Percentiles rank a stretch among this genome's conserved stretches.
Evolutionary conservation across 805 yeast species (phyloP).

Genomic region (Schizosaccharomyces pombe): DNA sequence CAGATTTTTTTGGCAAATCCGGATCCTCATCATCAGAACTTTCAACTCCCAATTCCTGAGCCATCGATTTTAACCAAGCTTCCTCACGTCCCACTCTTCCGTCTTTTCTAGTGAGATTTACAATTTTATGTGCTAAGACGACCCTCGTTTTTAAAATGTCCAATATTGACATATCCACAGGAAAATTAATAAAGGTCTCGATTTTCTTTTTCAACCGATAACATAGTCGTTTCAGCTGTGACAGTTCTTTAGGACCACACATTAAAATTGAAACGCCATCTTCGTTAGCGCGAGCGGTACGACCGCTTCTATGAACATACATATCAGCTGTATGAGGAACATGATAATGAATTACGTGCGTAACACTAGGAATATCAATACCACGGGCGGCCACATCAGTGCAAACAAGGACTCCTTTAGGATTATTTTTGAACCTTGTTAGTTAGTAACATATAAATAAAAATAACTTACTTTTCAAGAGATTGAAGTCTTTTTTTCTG

Average conservation of each 20-base stretch:
- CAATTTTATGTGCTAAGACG: constrained; percentile 43
- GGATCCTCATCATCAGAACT: constrained; percentile 32
- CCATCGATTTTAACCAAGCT: constrained; percentile 71
- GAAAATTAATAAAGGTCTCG: constrained; percentile 38
- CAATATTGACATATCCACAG: constrained; percentile 53
- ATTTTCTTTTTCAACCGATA: constrained; percentile 27
- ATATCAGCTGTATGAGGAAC: constrained; percentile 85
- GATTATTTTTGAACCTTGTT: constrained; percentile 27
- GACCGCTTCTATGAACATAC: constrained; percentile 85
- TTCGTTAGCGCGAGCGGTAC: constrained; percentile 88
- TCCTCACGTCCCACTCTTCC: constrained; percentile 22
- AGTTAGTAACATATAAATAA: neutral
- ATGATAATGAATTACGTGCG: constrained; percentile 90
- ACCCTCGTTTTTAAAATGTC: constrained; percentile 48
- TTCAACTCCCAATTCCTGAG: constrained; percentile 76
- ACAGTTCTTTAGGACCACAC: constrained; percentile 81
- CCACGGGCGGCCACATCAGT: constrained; percentile 98
- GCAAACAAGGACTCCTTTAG: constrained; percentile 45
- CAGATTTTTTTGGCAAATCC: neutral
- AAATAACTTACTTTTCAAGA: constrained; percentile 30
- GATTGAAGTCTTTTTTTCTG: constrained; percentile 80
- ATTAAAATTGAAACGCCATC: constrained; percentile 82
- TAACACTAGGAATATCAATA: constrained; percentile 68
- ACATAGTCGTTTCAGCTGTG: constrained; percentile 64
- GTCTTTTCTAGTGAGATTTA: constrained; percentile 38